A percentile compares a stretch with the other conserved stretches of the same genome.
Conservation (phyloP, 805 yeast species). For the Yarrowia deformans region DNA sequence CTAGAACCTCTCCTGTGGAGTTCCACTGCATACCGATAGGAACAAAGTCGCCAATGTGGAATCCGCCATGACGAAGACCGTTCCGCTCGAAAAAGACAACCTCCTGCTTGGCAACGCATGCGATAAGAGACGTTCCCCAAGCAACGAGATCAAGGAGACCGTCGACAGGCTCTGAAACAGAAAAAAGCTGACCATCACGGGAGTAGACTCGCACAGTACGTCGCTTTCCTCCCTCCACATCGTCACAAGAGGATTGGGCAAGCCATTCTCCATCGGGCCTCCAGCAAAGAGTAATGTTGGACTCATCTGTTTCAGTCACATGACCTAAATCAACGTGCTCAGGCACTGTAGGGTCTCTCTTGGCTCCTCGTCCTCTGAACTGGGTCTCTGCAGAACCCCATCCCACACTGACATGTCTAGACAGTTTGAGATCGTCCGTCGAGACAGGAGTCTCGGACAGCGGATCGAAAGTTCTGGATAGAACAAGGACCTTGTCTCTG, state of each 20-base stretch:
- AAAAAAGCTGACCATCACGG: constrained; percentile 74
- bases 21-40: constrained; percentile 77
- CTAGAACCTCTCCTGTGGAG: constrained; percentile 75
- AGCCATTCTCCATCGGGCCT: constrained; percentile 93
- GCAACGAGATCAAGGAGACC: constrained; percentile 74
- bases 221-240: constrained; percentile 53
- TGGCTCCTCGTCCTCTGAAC: constrained; percentile 91
- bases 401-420: constrained; percentile 92
- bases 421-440: constrained; percentile 68
- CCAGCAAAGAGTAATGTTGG: constrained; percentile 72
- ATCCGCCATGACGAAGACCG: constrained; percentile 90
- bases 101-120: constrained; percentile 70
- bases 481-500: constrained; percentile 61
- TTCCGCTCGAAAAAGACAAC: constrained; percentile 89
- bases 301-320: constrained; percentile 62
- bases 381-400: constrained; percentile 99
- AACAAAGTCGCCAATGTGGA: constrained; percentile 64
- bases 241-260: constrained; percentile 69
- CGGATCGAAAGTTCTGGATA: constrained; percentile 82
- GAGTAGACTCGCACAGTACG: constrained; percentile 84
- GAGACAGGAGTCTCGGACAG: constrained; percentile 68
- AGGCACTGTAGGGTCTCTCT: constrained; percentile 89
- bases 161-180: constrained; percentile 89
- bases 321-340: constrained; percentile 74
- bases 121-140: constrained; percentile 90